Evolutionary conservation across 345 rosid species (phyloP), one percentile per base, ranked within the genome.

Genomic region (Clarkia xantiana): DNA sequence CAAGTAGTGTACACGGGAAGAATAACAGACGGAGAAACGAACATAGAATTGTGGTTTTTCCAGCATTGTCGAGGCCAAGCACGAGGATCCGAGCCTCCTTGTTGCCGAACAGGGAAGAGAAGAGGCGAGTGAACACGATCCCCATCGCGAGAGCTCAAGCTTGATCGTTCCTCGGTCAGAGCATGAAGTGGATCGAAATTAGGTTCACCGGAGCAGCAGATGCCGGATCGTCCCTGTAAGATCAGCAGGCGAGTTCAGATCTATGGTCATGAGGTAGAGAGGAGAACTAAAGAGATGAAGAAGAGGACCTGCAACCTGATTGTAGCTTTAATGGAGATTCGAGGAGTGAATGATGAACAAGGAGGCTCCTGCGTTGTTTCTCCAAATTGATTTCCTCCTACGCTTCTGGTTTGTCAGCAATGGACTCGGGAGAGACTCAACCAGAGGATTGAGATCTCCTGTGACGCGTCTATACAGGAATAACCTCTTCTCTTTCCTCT

Each of bases 21-120:
- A 4, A n/a, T 6, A 2, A 29, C 5, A 29, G 36, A 29, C 8
- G 36, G 36, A 61, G 44, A 18, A 56, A 55, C 57, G 52, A 72
- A 78, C 95, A 86, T 41, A 82, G 80, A 65, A 82, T 86, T 3
- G 95, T 86, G 51, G 94, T 86, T 68, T 86, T 86, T 17, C 94
- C 95, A 18, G 94, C 94, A 76, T 78, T 86, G 77, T 86, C 95
- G 59, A 86, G 94, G 54, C 95, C 89, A 10, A 82, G 89, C 22
- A 86, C 94, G 20, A 82, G 94, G 67, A 82, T 86, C 61, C 95
- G 79, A 62, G 94, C 94, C 70, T 80, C 95, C 63, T 62, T 76
- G 72, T 78, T 71, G 22, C 86, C 84, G 62, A 80, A 76, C 3
- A 80, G 66, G 6, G 86, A 82, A 41, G 95, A 78, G 76, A 86